Evolutionary conservation across 352 stramenopile genomes (phyloP).

Genomic region (Detonula confervacea): DNA sequence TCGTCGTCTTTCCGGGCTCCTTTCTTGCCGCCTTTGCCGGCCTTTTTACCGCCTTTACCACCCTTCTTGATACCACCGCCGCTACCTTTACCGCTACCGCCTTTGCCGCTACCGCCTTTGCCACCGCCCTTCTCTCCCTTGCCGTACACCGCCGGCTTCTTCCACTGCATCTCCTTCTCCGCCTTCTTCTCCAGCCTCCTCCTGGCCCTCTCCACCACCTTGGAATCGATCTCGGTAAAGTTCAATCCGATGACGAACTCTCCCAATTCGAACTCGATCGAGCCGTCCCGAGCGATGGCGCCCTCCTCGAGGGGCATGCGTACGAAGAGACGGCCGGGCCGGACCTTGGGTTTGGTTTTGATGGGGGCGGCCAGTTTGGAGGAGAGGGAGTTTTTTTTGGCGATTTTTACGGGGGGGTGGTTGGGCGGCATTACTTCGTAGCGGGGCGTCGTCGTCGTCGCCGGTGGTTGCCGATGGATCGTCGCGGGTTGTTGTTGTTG

Average conservation of each 20-base stretch:
- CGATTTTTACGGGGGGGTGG: not conserved
- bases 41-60: no score
- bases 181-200: conserved; percentile 21
- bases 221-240: conserved; percentile 24
- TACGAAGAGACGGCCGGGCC: conserved; percentile 33
- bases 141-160: not conserved
- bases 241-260: conserved; percentile 30
- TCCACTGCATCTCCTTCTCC: conserved; percentile 7
- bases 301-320: conserved; percentile 15
- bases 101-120: not conserved
- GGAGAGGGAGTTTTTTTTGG: not conserved
- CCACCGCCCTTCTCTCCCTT: not conserved
- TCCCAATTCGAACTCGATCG: conserved; percentile 33
- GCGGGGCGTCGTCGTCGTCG: no score
- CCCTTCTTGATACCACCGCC: not conserved
- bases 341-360: conserved; percentile 1
- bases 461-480: no score
- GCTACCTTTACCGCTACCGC: not conserved
- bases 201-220: conserved; percentile 12
- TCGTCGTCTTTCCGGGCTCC: no score
- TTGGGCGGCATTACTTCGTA: not conserved
- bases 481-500: no score
- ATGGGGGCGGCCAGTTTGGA: not conserved
- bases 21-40: no score
- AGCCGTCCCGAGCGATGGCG: no score